Conservation (phyloP, 2,329 filamentous ascomycete genomes). For the Verticillium longisporum region DNA sequence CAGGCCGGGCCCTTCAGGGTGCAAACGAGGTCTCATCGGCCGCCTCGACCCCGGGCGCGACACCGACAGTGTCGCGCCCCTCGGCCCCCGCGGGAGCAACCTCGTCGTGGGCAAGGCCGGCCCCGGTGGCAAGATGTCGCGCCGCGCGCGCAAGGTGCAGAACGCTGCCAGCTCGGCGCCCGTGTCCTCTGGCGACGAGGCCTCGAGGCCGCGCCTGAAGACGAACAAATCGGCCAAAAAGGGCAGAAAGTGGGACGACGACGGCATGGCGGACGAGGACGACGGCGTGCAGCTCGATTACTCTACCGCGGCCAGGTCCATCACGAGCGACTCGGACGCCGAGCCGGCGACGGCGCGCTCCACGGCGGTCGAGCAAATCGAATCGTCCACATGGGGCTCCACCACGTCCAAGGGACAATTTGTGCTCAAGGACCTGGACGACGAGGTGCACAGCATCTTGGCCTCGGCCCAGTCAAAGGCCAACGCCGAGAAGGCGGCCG, state of each 20-base stretch:
- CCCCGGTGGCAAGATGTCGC: conserved; percentile 69
- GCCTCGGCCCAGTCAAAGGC: conserved; percentile 64
- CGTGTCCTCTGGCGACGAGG: conserved; percentile 80
- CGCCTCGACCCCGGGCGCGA: conserved; percentile 63
- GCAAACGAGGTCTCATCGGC: conserved; percentile 39
- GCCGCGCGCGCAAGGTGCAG: conserved; percentile 65
- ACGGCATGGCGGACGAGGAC: conserved; percentile 80
- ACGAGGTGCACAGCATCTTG: conserved; percentile 87
- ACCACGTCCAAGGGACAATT: conserved; percentile 86
- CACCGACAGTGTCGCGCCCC: conserved; percentile 72
- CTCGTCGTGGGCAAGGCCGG: conserved; percentile 67
- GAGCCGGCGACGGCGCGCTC: conserved; percentile 40
- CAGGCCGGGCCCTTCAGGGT: conserved; percentile 25
- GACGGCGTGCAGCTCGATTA: conserved; percentile 81
- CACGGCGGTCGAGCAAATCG: conserved; percentile 64
- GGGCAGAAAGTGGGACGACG: conserved; percentile 85
- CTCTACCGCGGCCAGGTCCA: conserved; percentile 54
- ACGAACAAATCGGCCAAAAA: conserved; percentile 62
- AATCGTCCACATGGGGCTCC: conserved; percentile 76
- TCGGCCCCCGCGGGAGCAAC: conserved; percentile 64
- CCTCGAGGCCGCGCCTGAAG: conserved; percentile 51
- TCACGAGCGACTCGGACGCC: conserved; percentile 45
- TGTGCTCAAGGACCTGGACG: conserved; percentile 84
- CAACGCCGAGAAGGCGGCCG: conserved; percentile 33
- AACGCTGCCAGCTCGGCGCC: conserved; percentile 57